Conservation (phyloP, 1,284 basidiomycete genomes). For the Pseudozyma sp. region DNA sequence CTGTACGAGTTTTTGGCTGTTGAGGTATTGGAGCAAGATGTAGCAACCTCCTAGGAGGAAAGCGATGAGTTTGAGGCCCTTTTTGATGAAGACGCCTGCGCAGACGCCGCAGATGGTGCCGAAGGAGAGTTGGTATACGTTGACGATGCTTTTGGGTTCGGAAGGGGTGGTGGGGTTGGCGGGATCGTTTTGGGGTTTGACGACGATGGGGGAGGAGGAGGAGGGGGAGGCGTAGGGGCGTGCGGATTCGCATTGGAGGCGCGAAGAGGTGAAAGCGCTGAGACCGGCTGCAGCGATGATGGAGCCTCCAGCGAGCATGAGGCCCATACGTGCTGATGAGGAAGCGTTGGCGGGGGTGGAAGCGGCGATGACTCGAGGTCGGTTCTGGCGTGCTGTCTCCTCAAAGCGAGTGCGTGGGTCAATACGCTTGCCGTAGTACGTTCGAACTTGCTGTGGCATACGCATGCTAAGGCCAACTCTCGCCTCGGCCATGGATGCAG, state of each 20-base stretch:
- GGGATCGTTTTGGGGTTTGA: conserved; percentile 10
- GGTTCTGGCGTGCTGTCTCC: conserved; percentile 2
- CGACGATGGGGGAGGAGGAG: conserved; percentile 1
- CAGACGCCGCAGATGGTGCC: conserved; percentile 86
- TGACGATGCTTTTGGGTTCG: conserved; percentile 77
- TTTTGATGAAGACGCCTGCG: conserved; percentile 92
- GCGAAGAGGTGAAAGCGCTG: conserved; percentile 14
- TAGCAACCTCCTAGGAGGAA: conserved; percentile 78
- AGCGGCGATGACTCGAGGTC: conserved; percentile 18
- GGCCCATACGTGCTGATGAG: conserved; percentile 20
- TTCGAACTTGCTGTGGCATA: conserved; percentile 35
- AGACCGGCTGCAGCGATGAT: conserved; percentile 31
- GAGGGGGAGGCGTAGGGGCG: conserved; percentile 33
- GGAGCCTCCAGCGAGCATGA: conserved; percentile 37
- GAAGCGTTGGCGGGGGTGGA: conserved; percentile 15
- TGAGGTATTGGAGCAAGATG: conserved; percentile 65
- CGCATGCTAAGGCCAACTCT: conserved; percentile 28
- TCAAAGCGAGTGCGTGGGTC: conserved; percentile 26
- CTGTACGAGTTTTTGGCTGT: conserved; percentile 73
- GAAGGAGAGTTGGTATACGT: conserved; percentile 84
- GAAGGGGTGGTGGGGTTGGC: conserved; percentile 19
- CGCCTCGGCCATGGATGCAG: conserved; percentile 36
- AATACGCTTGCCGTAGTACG: conserved; percentile 38
- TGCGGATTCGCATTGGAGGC: conserved; percentile 31
- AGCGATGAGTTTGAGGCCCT: conserved; percentile 84